phyloP scores from a whole-genome alignment of 2,329 filamentous ascomycete species.

The Ophiostoma populinum region DNA sequence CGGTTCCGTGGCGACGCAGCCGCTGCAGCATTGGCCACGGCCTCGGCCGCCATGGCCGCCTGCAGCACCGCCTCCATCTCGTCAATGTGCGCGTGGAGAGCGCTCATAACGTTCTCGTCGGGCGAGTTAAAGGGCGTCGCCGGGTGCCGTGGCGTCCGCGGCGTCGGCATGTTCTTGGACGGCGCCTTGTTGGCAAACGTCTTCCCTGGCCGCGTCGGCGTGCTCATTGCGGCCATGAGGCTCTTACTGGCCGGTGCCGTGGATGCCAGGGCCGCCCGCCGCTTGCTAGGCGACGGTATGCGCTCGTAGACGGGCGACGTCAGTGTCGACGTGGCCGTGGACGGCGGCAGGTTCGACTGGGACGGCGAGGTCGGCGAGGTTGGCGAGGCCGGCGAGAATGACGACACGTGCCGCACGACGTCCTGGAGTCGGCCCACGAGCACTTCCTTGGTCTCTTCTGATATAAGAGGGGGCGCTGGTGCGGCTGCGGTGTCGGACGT shows the following conservation, averaged over 20 bases:
- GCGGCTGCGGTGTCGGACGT: no score
- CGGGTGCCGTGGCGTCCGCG: background rate
- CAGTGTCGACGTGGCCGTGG: constrained; percentile 1
- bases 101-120: constrained; percentile 13
- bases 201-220: no score
- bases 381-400: constrained; percentile 12
- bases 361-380: background rate
- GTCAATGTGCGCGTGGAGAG: constrained; percentile 24
- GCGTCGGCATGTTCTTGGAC: background rate
- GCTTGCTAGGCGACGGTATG: background rate
- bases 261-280: background rate
- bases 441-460: constrained; percentile 24
- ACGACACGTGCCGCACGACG: constrained; percentile 21
- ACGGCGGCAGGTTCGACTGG: constrained; percentile 9
- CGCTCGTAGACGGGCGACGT: constrained; percentile 2
- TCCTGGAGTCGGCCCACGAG: constrained; percentile 27
- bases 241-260: background rate
- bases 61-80: constrained; percentile 23
- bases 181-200: no score
- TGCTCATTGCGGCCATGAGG: background rate
- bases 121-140: background rate
- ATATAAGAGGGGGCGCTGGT: no score
- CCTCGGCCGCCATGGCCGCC: constrained; percentile 6
- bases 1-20: constrained; percentile 1
- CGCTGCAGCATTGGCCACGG: background rate